Evolutionary conservation across 768 basidiomycete species (phyloP).

Genomic region (Saitozyma podzolica): DNA sequence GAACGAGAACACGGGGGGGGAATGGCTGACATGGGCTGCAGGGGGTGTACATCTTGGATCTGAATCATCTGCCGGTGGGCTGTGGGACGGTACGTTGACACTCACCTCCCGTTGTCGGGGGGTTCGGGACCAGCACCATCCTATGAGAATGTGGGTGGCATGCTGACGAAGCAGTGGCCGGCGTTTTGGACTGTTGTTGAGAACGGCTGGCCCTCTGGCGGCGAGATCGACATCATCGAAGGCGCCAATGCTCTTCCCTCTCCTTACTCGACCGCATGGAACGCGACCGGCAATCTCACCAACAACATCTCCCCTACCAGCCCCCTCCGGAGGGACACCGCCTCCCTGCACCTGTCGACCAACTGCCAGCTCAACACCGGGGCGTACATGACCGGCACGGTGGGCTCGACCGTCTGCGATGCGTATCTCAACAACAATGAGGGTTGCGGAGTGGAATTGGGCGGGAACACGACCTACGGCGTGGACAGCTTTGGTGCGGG

Average conservation of each 20-base stretch:
- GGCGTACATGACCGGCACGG: constrained; percentile 34
- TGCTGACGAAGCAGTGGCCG: constrained; percentile 39
- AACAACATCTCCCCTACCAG: constrained; percentile 14
- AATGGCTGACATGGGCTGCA: constrained; percentile 1
- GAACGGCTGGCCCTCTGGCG: constrained; percentile 47
- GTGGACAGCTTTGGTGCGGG: constrained; percentile 26
- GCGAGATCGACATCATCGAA: constrained; percentile 52
- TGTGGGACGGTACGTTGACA: constrained; percentile 47
- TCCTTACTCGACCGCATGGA: constrained; percentile 35
- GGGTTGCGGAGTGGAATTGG: constrained; percentile 62
- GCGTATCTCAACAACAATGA: constrained; percentile 58
- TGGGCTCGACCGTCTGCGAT: constrained; percentile 35
- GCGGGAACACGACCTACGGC: constrained; percentile 36
- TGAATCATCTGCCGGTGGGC: constrained; percentile 51
- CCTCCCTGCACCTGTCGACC: constrained; percentile 42
- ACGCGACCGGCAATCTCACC: constrained; percentile 20
- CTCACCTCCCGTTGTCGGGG: neutral
- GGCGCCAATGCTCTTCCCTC: constrained; percentile 47
- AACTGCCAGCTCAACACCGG: constrained; percentile 22
- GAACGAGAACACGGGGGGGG: neutral
- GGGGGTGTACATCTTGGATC: constrained; percentile 51
- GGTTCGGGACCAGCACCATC: neutral
- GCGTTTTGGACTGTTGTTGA: constrained; percentile 50
- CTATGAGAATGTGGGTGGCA: neutral
- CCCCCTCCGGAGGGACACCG: constrained; percentile 16